Percentiles rank a stretch among this genome's conserved stretches.
phyloP scores from a whole-genome alignment of 2,329 filamentous ascomycete species.

The Waltergamsia citrina region DNA sequence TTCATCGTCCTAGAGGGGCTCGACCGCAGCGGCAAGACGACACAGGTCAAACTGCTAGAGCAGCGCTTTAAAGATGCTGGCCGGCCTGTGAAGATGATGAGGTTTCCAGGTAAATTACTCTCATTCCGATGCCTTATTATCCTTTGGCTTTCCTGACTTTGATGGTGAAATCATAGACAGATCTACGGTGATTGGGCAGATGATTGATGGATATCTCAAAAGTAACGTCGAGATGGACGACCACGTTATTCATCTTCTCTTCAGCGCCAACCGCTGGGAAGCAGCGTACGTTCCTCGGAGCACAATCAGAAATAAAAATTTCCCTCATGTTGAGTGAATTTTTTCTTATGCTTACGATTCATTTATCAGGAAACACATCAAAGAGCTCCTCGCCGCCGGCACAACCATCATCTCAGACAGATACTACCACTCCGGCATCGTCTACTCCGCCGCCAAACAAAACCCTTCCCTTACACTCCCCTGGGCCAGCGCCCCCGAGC shows the following conservation, averaged over 20 bases:
- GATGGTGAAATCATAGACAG: constrained; percentile 37
- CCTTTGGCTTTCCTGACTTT: neutral
- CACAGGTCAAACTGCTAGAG: constrained; percentile 67
- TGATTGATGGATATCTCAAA: constrained; percentile 78
- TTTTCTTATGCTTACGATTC: no score
- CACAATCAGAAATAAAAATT: neutral
- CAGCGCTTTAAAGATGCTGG: constrained; percentile 40
- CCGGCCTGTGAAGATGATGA: constrained; percentile 39
- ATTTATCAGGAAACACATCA: constrained; percentile 39
- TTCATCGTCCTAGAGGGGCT: constrained; percentile 83
- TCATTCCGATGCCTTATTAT: neutral
- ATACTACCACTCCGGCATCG: constrained; percentile 90
- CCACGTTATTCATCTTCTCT: constrained; percentile 82
- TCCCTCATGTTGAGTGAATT: constrained; percentile 1
- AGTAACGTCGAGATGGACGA: constrained; percentile 68
- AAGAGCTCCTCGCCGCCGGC: constrained; percentile 48
- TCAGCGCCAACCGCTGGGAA: constrained; percentile 89
- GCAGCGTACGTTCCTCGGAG: constrained; percentile 32
- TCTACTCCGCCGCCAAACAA: constrained; percentile 84
- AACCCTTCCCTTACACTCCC: constrained; percentile 58
- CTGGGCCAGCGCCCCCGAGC: constrained; percentile 80
- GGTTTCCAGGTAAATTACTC: constrained; percentile 39
- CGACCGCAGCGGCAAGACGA: constrained; percentile 86
- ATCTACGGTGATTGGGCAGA: constrained; percentile 72
- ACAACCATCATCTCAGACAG: constrained; percentile 78